phyloP scores from a whole-genome alignment of 176 grass and related monocot species.

The Tillandsia leiboldiana region DNA sequence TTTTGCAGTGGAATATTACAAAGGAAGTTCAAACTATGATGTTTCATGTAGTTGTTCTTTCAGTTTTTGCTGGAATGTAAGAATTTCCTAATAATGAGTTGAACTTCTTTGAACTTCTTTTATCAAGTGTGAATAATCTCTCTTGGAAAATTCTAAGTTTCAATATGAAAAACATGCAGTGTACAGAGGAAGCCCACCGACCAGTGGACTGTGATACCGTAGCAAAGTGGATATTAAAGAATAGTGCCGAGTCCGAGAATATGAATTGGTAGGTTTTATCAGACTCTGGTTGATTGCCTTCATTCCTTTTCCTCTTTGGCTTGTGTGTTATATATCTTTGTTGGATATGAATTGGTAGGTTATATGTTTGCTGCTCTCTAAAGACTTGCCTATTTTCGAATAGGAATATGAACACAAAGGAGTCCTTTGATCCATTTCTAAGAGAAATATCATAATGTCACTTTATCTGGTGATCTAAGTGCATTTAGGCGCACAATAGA shows the following conservation, averaged over 20 bases:
- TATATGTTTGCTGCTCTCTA: too few relatives aligned
- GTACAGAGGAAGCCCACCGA: slow-evolving; percentile 87
- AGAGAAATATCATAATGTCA: too few relatives aligned
- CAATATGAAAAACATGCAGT: slow-evolving; percentile 43
- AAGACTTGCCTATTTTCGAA: too few relatives aligned
- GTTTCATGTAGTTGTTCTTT: slow-evolving; percentile 61
- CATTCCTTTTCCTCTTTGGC: not conserved
- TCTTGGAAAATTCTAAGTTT: not conserved
- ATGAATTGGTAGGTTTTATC: slow-evolving; percentile 75
- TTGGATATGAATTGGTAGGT: too few relatives aligned
- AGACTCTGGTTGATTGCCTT: not conserved
- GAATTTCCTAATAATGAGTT: slow-evolving; percentile 9
- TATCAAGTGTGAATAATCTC: not conserved
- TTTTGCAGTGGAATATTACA: slow-evolving; percentile 64
- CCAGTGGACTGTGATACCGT: slow-evolving; percentile 80
- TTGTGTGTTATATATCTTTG: too few relatives aligned
- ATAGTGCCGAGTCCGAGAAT: slow-evolving; percentile 97
- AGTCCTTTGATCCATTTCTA: too few relatives aligned
- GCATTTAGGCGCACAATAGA: too few relatives aligned
- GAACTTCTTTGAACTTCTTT: not conserved
- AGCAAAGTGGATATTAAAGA: slow-evolving; percentile 80
- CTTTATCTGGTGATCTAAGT: too few relatives aligned
- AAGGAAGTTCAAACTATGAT: slow-evolving; percentile 56
- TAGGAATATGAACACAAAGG: too few relatives aligned
- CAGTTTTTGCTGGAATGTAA: slow-evolving; percentile 95